Evolutionary conservation across 345 rosid species (phyloP).

Genomic region (Kandelia obovata): DNA sequence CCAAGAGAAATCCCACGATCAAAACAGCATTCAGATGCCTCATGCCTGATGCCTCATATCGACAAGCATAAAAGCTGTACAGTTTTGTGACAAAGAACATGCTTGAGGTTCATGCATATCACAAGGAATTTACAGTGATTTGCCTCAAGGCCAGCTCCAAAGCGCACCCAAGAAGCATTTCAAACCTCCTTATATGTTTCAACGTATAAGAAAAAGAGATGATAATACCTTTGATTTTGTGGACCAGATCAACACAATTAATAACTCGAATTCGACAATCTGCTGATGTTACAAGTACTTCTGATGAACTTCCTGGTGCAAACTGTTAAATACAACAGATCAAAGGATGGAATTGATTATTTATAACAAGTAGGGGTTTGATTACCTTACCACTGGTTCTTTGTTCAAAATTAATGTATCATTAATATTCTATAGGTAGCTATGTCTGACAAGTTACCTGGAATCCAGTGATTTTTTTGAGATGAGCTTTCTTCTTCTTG

Average conservation of each 20-base stretch:
- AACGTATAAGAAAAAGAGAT: no score
- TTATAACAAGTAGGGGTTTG: constrained; percentile 9
- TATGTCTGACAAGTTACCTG: constrained; percentile 50
- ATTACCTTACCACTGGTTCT: constrained; percentile 1
- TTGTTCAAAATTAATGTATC: background rate
- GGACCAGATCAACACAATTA: constrained; percentile 71
- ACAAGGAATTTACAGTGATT: no score
- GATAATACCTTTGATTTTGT: constrained; percentile 77
- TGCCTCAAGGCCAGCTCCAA: background rate
- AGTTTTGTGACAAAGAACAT: background rate
- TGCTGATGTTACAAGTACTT: constrained; percentile 89
- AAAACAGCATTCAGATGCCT: no score
- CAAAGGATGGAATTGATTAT: constrained; percentile 17
- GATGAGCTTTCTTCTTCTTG: constrained; percentile 88
- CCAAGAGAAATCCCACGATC: no score
- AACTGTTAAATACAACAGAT: constrained; percentile 52
- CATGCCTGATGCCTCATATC: background rate
- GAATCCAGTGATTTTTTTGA: constrained; percentile 94
- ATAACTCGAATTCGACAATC: constrained; percentile 90
- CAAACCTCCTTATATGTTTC: no score
- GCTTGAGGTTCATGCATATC: background rate
- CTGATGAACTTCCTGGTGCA: constrained; percentile 87
- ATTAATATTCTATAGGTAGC: background rate
- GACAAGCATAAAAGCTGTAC: background rate
- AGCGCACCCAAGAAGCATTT: background rate